Evolutionary conservation across 305 asterid species (phyloP), one percentile per base, ranked within the genome.

Genomic region (Ajuga reptans): DNA sequence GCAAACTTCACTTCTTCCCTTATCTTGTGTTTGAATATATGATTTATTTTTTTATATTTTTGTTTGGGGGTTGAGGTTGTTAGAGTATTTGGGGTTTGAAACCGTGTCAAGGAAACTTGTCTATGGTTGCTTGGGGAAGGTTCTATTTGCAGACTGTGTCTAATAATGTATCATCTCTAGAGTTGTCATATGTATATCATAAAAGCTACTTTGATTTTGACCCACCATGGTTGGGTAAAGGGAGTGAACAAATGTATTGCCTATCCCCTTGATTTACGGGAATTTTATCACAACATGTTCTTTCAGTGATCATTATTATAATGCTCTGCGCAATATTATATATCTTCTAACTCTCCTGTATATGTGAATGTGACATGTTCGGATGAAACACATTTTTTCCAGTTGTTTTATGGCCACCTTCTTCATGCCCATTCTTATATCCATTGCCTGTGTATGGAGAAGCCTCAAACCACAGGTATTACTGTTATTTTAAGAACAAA

Each of bases 351-450:
- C 43, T 57, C 53, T 51, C 54, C 54, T 66, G 7, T 65, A 57
- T 57, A 54, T 75, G 47, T 56, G 39, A 55, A 68, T 52, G 63
- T 64, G 69, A 72, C 59, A 49, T n/a, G 63, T 63, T 61, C 41
- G 66, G 49, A 51, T 15, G 34, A 67, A 60, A 63, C 41, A 63
- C 41, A 15, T 16, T 75, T 66, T 68, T 76, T 27, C 52, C 90
- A 93, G 99, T 93, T 83, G 76, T 75, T 81, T 77, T 90, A 57
- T 93, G 97, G 99, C 97, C 97, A 42, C 99, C 99, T 75, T 89
- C 97, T 53, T 88, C 95, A 49, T 80, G 82, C 72, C 94, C 92
- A 55, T 72, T 69, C 75, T 78, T 93, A 62, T 93, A 93, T 72
- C 97, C 97, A 5, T 74, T 80, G 79, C 95, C 96, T 45, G 67